These are phyloP conservation scores for Chlorella sp. DNA, from an alignment of 139 green algal genomes.

Conservation along the genomic window DNA sequence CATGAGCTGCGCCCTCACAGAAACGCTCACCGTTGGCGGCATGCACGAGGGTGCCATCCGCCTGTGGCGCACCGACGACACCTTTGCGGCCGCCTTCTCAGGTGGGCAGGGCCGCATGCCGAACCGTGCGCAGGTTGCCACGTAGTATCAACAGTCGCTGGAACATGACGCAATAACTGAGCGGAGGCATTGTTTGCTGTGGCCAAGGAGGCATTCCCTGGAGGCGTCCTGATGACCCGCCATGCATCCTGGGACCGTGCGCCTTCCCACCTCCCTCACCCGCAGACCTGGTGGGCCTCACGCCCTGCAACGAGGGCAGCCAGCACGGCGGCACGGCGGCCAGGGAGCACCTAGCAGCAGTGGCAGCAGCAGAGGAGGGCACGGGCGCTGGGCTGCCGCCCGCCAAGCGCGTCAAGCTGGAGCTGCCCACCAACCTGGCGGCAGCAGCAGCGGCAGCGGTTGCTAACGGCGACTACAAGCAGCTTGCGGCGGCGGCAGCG, in stretches of 20 bases:
- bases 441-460: not conserved
- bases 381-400: not conserved
- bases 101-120: not conserved
- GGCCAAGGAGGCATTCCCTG: too few relatives aligned
- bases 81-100: conserved; percentile 28
- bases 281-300: conserved; percentile 5
- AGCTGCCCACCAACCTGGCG: not conserved
- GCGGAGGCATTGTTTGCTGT: too few relatives aligned
- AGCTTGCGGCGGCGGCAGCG: not conserved
- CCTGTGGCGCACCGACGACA: conserved; percentile 56
- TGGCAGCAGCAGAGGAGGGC: not conserved
- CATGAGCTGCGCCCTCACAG: conserved; percentile 33
- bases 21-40: conserved; percentile 16
- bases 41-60: conserved; percentile 49
- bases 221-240: not conserved
- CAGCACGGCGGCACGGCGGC: not conserved
- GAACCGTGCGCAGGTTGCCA: too few relatives aligned
- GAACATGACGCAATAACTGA: too few relatives aligned
- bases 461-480: not conserved
- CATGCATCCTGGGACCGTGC: not conserved
- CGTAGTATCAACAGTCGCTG: too few relatives aligned
- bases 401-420: conserved; percentile 2
- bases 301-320: conserved; percentile 3
- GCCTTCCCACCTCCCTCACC: not conserved
- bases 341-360: not conserved